Evolutionary conservation across 179 eudicot species (phyloP), one percentile per base, ranked within the genome.

Genomic region (Silene coronaria): DNA sequence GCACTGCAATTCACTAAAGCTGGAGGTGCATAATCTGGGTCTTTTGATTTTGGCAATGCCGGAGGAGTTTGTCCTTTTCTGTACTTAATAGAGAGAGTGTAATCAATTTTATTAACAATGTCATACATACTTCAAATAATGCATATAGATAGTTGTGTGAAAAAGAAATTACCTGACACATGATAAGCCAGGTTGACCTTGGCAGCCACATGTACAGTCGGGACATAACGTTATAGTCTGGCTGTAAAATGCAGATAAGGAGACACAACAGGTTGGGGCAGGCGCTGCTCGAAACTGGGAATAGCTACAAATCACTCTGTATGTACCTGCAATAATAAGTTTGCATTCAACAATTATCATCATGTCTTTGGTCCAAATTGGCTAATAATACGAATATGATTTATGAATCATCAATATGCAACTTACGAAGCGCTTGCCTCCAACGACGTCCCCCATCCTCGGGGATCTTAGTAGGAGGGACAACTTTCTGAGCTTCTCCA

Each of bases 201-300:
- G 86, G 81, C 98, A 94, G 78, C 82, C 91, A 66, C 98, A 94
- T 53, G 90, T 89, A 70, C 98, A 91, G 5, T 34, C 73, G 7
- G 90, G 97, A 82, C 98, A 94, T 17, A 83, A 81, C 16, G 91
- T 76, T 46, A 91, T 90, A 22, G 91, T 78, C 6, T 78, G 64
- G 28, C 84, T 86, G 76, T 94, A 94, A 78, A 94, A 94, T 12
- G 98, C 86, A 38, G 98, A 94, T 62, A 94, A 80, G 12, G 98
- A 94, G 72, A 91, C 97, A 70, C 98, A 94, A 65, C 98, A 94
- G 26, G 86, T 90, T 27, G 98, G 98, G n/a, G 91, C 74, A 16
- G 84, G 61, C 1, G 90, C 78, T 70, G 93, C 93, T 71, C 67
- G 77, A 63, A 90, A 90, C 78, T 91, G 94, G 11, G 98, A 91